Base-by-base conservation (phyloP, 1,284 basidiomycete genomes). In the Ustilago esculenta region DNA sequence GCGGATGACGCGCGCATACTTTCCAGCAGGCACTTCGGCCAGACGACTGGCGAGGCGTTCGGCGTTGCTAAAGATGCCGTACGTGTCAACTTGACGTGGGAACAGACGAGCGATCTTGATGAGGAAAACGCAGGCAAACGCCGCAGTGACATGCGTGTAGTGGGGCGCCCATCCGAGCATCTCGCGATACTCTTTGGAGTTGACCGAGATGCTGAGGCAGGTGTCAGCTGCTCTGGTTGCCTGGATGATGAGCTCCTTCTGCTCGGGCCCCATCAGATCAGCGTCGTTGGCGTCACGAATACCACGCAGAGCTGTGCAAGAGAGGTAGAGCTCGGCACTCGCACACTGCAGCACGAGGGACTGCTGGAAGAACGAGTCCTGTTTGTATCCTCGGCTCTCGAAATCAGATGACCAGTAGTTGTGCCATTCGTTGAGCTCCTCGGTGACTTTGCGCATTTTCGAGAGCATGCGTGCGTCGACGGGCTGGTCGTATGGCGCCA, bases 261-360 rank as follows among this genome's bases (percentile, higher is more conserved):
- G 93, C 79, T 94, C 93, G 58, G 91, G 91, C 1, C 91, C 88
- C 89, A 95, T 93, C 83, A 92, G 94, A 76, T 95, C 92, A 90
- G 92, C 95, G 10, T 90, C 88, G 34, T 90, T 90, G 6, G 68
- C 61, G 25, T 71, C 58, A 5, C 53, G 32, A 32, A 71, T 71
- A 9, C 93, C 93, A 53, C 93, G 88, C 32, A 96, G 85, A 9
- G 92, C 92, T 5, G 94, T 90, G 77, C 93, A 95, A 25, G 93
- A 90, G 29, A 94, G 87, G 92, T 93, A 96, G 5, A 96, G 85
- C 81, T 95, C 92, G 24, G 92, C 91, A 78, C 94, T 92, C 75
- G 93, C 89, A 57, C 94, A 85, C 77, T 96, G 93, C 8, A 90
- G 90, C 2, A 89, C 88, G 29, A 95, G 87, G 39, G 94, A 88